These are phyloP conservation scores for Polyporus tsugae DNA, from an alignment of 1,284 basidiomycete species.

Conservation along the genomic window DNA sequence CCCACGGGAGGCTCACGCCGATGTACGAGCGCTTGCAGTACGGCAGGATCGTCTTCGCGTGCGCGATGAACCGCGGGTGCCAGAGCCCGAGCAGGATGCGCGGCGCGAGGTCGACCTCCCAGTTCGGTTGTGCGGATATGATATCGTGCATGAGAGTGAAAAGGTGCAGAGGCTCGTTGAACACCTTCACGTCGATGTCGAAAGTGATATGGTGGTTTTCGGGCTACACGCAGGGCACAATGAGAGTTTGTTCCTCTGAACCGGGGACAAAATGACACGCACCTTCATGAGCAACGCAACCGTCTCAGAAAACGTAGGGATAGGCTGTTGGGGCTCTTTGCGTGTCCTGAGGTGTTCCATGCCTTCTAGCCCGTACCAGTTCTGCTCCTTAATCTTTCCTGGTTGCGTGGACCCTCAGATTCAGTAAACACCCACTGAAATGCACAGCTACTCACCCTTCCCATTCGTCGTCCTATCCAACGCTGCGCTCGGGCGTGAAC, in stretches of 20 bases:
- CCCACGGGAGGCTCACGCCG: conserved; percentile 73
- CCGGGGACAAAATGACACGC: conserved; percentile 27
- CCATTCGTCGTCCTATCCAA: conserved; percentile 76
- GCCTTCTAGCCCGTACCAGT: conserved; percentile 78
- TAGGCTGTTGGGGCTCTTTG: conserved; percentile 84
- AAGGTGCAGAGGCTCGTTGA: conserved; percentile 89
- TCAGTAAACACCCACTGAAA: conserved; percentile 5
- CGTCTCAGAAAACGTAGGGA: conserved; percentile 89
- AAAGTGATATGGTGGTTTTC: conserved; percentile 89
- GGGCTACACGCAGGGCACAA: conserved; percentile 55
- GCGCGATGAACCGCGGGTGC: conserved; percentile 91
- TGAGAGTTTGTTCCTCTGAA: no score
- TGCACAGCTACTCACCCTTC: conserved; percentile 51
- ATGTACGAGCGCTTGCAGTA: conserved; percentile 91
- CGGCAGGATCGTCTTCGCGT: conserved; percentile 81
- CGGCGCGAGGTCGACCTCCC: conserved; percentile 86
- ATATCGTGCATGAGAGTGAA: conserved; percentile 87
- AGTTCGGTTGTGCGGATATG: conserved; percentile 76
- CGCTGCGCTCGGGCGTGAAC: conserved; percentile 48
- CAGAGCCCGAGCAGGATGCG: conserved; percentile 91
- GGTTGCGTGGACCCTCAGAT: conserved; percentile 12
- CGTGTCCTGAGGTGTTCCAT: conserved; percentile 87
- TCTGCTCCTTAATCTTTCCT: conserved; percentile 75
- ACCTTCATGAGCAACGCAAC: conserved; percentile 84
- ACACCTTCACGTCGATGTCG: conserved; percentile 94